Evolutionary conservation across 75 land plant species (phyloP), one percentile per base, ranked within the genome.

Genomic region (Selaginella moellendorffii): DNA sequence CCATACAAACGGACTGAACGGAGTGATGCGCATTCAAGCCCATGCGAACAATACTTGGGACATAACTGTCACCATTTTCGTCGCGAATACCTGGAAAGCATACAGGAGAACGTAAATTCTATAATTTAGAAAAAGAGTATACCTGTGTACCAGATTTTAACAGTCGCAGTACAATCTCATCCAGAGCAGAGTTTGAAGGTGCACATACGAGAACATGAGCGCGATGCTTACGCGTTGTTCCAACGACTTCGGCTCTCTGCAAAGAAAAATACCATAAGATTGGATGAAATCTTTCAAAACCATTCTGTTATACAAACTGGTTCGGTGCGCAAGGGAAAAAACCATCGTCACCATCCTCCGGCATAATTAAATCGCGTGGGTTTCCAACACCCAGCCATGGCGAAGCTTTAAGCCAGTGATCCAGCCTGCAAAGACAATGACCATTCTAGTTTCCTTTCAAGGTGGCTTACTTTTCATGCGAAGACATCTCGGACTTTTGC

Each of bases 171-270:
- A 92, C 97, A 74, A 93, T 85, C 68, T 93, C 98, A 78, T 93
- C 98, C 62, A 89, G 73, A 1, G 98, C 98, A 64, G 96, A 85
- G 65, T 93, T 93, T 36, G 98, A 93, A 71, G 98, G 98, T 26
- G 98, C 98, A 78, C 98, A 93, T 65, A 93, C 98, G 54, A 93
- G 78, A 58, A 93, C 92, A 69, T 86, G 90, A 24, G 80, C 83
- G 24, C 90, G 83, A 66, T 81, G 79, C 66, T 88, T 92, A 1
- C 96, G 81, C 25, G 76, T 85, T 8, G 85, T 75, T 26, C 68
- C 80, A 12, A 87, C 82, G 53, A 83, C 64, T 66, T 92, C 96
- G 63, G 96, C 90, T 77, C 78, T 89, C 97, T 92, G 68, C 56
- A 63, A 0, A 18, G 67, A 62, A n/a, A n/a, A n/a, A n/a, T n/a